phyloP scores from a whole-genome alignment of 2,329 filamentous ascomycete species.

The Aspergillus viridinutans region DNA sequence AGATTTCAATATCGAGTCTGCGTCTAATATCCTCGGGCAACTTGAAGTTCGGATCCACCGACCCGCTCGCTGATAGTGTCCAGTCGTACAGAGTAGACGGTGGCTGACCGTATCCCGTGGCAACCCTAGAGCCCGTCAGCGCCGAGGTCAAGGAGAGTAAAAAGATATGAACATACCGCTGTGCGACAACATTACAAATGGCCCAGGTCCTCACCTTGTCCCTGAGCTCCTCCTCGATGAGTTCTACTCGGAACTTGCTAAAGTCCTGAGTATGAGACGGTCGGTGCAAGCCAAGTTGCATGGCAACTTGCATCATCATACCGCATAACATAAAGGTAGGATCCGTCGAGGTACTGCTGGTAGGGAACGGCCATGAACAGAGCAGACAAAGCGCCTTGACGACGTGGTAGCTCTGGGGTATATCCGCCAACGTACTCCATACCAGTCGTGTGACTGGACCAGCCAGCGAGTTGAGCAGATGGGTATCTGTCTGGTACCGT shows the following conservation, averaged over 20 bases:
- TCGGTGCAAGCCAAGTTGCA: slow-evolving; percentile 62
- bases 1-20: slow-evolving; percentile 55
- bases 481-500: slow-evolving; percentile 53
- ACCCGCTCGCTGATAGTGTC: slow-evolving; percentile 47
- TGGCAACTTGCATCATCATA: slow-evolving; percentile 65
- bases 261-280: slow-evolving; percentile 60
- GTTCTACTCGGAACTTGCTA: slow-evolving; percentile 48
- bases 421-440: slow-evolving; percentile 58
- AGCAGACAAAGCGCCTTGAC: slow-evolving; percentile 61
- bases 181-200: slow-evolving; percentile 63
- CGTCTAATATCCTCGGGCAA: slow-evolving; percentile 50
- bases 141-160: background rate
- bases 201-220: slow-evolving; percentile 65
- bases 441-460: slow-evolving; percentile 54
- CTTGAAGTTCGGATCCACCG: slow-evolving; percentile 43
- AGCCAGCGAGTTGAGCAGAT: slow-evolving; percentile 50
- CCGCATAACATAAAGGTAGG: slow-evolving; percentile 63
- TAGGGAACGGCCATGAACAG: slow-evolving; percentile 63
- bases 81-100: slow-evolving; percentile 59
- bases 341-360: slow-evolving; percentile 59
- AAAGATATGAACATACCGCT: slow-evolving; percentile 46
- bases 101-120: slow-evolving; percentile 65
- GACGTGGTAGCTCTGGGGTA: slow-evolving; percentile 61
- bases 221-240: slow-evolving; percentile 59
- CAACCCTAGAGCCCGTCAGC: slow-evolving; percentile 45